Percentiles rank a stretch among this genome's conserved stretches.
phyloP scores from a whole-genome alignment of 2,329 filamentous ascomycete species.

The Alternaria atra region DNA sequence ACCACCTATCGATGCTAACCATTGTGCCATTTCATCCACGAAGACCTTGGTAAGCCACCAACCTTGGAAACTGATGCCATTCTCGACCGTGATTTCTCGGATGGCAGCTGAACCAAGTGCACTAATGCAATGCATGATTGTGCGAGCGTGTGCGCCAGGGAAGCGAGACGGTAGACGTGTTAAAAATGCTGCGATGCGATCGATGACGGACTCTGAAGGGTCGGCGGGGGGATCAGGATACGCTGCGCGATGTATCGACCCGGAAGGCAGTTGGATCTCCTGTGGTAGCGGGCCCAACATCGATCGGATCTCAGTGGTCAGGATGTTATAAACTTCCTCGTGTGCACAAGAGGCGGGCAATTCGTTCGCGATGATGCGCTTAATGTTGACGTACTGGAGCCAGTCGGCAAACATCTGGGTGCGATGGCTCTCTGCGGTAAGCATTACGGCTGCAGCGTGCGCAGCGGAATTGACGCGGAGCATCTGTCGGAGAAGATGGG shows the following conservation, averaged over 20 bases:
- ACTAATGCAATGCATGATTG: slow-evolving; percentile 80
- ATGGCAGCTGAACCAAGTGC: slow-evolving; percentile 79
- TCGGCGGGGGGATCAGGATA: slow-evolving; percentile 37
- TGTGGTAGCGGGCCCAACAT: slow-evolving; percentile 74
- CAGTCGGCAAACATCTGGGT: slow-evolving; percentile 97
- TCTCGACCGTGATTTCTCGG: slow-evolving; percentile 80
- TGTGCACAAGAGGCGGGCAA: slow-evolving; percentile 62
- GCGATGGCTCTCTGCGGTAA: slow-evolving; percentile 86
- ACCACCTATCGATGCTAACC: slow-evolving; percentile 88
- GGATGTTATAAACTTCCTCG: slow-evolving; percentile 65
- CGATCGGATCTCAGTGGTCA: slow-evolving; percentile 70
- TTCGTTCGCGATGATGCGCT: slow-evolving; percentile 65
- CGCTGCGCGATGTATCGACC: slow-evolving; percentile 55
- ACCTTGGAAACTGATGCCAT: slow-evolving; percentile 82
- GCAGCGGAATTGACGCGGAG: slow-evolving; percentile 92
- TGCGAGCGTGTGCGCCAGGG: slow-evolving; percentile 74
- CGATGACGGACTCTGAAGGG: slow-evolving; percentile 67
- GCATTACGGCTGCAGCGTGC: slow-evolving; percentile 91
- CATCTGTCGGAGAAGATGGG: slow-evolving; percentile 83
- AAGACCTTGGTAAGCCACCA: slow-evolving; percentile 98
- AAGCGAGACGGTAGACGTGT: slow-evolving; percentile 74
- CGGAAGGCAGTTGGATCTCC: slow-evolving; percentile 69
- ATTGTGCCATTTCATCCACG: slow-evolving; percentile 92
- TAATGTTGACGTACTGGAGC: slow-evolving; percentile 69
- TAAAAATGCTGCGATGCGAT: slow-evolving; percentile 80